phyloP scores from a whole-genome alignment of 2,329 filamentous ascomycete genomes.

The Rhynchosporium graminicola region DNA sequence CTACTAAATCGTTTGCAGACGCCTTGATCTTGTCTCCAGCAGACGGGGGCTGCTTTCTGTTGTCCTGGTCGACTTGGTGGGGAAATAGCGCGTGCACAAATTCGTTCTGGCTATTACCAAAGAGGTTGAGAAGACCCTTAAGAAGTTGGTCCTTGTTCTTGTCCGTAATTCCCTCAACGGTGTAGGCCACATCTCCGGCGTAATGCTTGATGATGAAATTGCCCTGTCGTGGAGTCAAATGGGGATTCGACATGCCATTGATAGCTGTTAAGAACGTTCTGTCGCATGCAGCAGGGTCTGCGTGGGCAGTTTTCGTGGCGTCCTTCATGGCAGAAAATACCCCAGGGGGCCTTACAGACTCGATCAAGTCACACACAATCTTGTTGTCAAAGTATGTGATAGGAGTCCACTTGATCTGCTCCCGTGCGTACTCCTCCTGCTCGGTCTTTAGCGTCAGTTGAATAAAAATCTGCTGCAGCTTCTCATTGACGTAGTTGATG shows the following conservation, averaged over 20 bases:
- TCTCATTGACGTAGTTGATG: conserved; percentile 99
- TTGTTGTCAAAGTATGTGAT: conserved; percentile 99
- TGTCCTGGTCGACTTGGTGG: conserved; percentile 90
- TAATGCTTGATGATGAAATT: conserved; percentile 99
- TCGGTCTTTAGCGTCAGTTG: conserved; percentile 95
- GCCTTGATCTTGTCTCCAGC: conserved; percentile 94
- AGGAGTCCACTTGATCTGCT: conserved; percentile 97
- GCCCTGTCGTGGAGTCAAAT: conserved; percentile 88
- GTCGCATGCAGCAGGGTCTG: conserved; percentile 90
- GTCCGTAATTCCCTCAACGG: conserved; percentile 94
- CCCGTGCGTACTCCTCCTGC: conserved; percentile 93
- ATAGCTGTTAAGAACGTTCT: conserved; percentile 93
- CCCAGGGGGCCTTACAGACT: conserved; percentile 85
- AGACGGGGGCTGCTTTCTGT: conserved; percentile 89
- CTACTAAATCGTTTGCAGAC: conserved; percentile 91
- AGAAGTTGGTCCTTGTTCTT: conserved; percentile 99
- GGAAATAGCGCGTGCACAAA: conserved; percentile 92
- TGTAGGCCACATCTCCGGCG: conserved; percentile 93
- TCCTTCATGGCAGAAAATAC: conserved; percentile 97
- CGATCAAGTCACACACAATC: conserved; percentile 95
- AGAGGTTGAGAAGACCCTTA: conserved; percentile 88
- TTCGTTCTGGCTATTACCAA: conserved; percentile 77
- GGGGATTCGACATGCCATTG: conserved; percentile 86
- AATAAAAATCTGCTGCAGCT: conserved; percentile 98
- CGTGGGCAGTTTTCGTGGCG: conserved; percentile 96